Base-by-base conservation (phyloP, 805 yeast species). In the Metschnikowia reukaufii region DNA sequence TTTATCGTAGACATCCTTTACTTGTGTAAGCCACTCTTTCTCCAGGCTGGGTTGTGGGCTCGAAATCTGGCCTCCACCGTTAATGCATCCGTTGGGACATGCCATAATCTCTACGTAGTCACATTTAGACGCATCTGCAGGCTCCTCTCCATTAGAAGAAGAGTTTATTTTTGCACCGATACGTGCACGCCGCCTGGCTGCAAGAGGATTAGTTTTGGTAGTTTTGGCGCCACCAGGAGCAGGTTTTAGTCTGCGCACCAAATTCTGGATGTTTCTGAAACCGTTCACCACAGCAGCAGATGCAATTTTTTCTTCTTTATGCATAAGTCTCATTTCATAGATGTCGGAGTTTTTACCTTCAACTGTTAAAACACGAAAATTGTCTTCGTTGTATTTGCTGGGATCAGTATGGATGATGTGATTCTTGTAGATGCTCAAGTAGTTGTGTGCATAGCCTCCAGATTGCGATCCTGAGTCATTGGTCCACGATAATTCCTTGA, bases 21-120 rank as follows among this genome's bases (percentile, higher is more conserved):
- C 73, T 19, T 64, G 52, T 8, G 56, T 56, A 18, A 77, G 61
- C 84, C 81, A 79, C 15, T 65, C 72, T 61, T 81, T 70, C 54
- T 62, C 68, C 40, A 60, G 40, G 0, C 55, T 55, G 4, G 62
- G 74, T 1, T 57, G 52, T 0, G 81, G 80, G 4, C 73, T 73
- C 4, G 79, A 75, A 16, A 89, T 77, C 58, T 90, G 91, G 0
- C 99, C 99, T 18, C 99, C 98, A 9, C 99, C 99, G 60, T 92
- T 94, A 47, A 91, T 87, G 61, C 98, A 94, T 1, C 99, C 99
- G 23, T 88, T 90, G 5, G 99, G 99, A 64, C 99, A 94, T 0
- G 99, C 99, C 97, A 90, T 92, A 37, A 94, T 86, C 59, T 94
- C 99, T 5, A 92, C 87, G 56, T 86, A 88, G 51, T 88, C 94